Evolutionary conservation across 192 early-diverging fungal genomes (phyloP), one percentile per base, ranked within the genome.

Genomic region (Polychytrium aggregatum): DNA sequence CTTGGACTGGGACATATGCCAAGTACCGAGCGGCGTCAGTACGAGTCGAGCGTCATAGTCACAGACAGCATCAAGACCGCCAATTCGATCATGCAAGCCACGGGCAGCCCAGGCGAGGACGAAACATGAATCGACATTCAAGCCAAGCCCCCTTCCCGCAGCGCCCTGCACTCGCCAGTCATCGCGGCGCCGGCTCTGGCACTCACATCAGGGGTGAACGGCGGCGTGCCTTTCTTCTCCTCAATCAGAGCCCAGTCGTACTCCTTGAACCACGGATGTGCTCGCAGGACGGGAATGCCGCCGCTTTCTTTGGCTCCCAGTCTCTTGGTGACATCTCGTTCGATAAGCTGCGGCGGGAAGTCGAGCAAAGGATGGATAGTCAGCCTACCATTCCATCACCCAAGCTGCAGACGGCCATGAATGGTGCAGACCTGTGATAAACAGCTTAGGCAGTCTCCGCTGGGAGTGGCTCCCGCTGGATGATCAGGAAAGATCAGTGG

Each of bases 171-270:
- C n/a, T n/a, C 30, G 17, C 29, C 16, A 63, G 8, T 1, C 26
- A 53, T n/a, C 0, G 21, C 21, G 17, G 13, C 17, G 14, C 30
- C 17, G 26, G 30, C 0, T 16, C 16, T 39, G 39, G 25, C 30
- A 70, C 73, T 73, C 72, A 86, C 83, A 64, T 85, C 83, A 39
- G 93, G 92, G 7, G 78, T 67, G 62, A 92, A 97, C 7, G 88
- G 82, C 25, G 93, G 88, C 2, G 50, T 55, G 0, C 79, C 67
- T 50, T 82, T 63, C 60, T 84, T 85, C n/a, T 67, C 56, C 26
- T 83, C 81, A 26, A 95, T 67, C 33, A 58, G 57, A 14, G 66
- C 61, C 92, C 92, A 97, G 28, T 87, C 79, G 36, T 85, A 74
- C 26, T 64, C 57, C 10, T 65, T 59, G 44, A 97, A 87, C 68